These are phyloP conservation scores for Yamadazyma mexicana DNA, from an alignment of 1,139 yeast genomes.

Conservation along the genomic window DNA sequence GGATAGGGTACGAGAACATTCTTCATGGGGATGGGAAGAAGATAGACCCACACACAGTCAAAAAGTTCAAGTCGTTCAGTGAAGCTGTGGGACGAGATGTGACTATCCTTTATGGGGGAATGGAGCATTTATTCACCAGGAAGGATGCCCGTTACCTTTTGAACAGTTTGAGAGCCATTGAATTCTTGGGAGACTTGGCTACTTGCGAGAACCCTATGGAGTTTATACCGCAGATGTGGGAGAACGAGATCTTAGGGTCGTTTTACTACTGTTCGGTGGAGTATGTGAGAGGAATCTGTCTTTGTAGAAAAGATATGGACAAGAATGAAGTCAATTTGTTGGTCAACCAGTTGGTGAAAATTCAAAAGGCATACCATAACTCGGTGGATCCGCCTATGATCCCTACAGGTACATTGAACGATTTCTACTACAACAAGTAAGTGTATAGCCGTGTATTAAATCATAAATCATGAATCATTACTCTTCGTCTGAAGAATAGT, in stretches of 20 bases:
- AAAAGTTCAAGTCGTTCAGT: slow-evolving; percentile 40
- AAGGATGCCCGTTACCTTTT: slow-evolving; percentile 53
- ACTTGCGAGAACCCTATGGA: slow-evolving; percentile 51
- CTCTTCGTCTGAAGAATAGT: slow-evolving; percentile 24
- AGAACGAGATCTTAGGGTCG: slow-evolving; percentile 49
- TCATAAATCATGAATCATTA: too few species aligned
- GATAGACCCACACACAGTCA: slow-evolving; percentile 57
- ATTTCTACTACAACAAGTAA: slow-evolving; percentile 26
- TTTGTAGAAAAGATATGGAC: slow-evolving; percentile 49
- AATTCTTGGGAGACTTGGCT: slow-evolving; percentile 68
- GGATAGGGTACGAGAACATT: slow-evolving; percentile 46
- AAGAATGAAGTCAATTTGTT: slow-evolving; percentile 30
- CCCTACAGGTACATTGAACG: slow-evolving; percentile 36
- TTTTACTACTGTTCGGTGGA: slow-evolving; percentile 69
- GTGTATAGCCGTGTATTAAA: background rate
- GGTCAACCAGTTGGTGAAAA: slow-evolving; percentile 28
- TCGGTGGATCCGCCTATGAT: slow-evolving; percentile 35
- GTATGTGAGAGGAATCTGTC: slow-evolving; percentile 55
- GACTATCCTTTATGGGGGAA: slow-evolving; percentile 59
- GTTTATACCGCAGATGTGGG: slow-evolving; percentile 59
- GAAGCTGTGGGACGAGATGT: slow-evolving; percentile 60
- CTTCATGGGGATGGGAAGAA: slow-evolving; percentile 52
- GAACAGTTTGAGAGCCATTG: slow-evolving; percentile 57
- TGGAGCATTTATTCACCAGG: slow-evolving; percentile 51
- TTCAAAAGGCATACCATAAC: slow-evolving; percentile 34